These are phyloP conservation scores for Wickerhamiella alocasiicola DNA, from an alignment of 805 yeast genomes.

Conservation along the genomic window DNA sequence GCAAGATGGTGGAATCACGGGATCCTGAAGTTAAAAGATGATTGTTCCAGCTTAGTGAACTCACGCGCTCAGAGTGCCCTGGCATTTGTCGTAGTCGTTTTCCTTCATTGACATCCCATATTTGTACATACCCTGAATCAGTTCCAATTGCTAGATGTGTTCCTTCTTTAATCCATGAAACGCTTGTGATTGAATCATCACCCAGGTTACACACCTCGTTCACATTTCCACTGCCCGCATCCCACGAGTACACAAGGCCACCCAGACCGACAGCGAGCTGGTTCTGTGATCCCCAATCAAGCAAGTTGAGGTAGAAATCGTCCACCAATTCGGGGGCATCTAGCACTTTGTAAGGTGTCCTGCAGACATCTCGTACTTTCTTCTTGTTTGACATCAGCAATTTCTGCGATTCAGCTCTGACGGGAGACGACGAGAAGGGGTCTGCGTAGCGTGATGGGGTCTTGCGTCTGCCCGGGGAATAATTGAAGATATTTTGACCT, in stretches of 20 bases:
- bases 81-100: slow-evolving; percentile 83
- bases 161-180: slow-evolving; percentile 90
- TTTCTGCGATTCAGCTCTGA: slow-evolving; percentile 75
- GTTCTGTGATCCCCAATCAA: slow-evolving; percentile 93
- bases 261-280: slow-evolving; percentile 83
- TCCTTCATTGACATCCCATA: slow-evolving; percentile 80
- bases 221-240: slow-evolving; percentile 74
- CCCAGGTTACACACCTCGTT: slow-evolving; percentile 63
- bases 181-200: slow-evolving; percentile 63
- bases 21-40: slow-evolving; percentile 82
- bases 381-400: slow-evolving; percentile 71
- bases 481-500: slow-evolving; percentile 15
- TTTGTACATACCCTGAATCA: slow-evolving; percentile 72
- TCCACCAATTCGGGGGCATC: slow-evolving; percentile 95
- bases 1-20: slow-evolving; percentile 70
- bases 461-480: slow-evolving; percentile 17
- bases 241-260: slow-evolving; percentile 80
- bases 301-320: slow-evolving; percentile 80
- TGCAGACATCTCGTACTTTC: slow-evolving; percentile 62
- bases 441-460: slow-evolving; percentile 19
- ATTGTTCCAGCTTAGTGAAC: slow-evolving; percentile 88
- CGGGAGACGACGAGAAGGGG: slow-evolving; percentile 14
- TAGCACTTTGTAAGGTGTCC: slow-evolving; percentile 80
- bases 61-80: slow-evolving; percentile 76
- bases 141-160: slow-evolving; percentile 93